phyloP scores from a whole-genome alignment of 495 filamentous ascomycete species.

The Penicillium flavigenum region DNA sequence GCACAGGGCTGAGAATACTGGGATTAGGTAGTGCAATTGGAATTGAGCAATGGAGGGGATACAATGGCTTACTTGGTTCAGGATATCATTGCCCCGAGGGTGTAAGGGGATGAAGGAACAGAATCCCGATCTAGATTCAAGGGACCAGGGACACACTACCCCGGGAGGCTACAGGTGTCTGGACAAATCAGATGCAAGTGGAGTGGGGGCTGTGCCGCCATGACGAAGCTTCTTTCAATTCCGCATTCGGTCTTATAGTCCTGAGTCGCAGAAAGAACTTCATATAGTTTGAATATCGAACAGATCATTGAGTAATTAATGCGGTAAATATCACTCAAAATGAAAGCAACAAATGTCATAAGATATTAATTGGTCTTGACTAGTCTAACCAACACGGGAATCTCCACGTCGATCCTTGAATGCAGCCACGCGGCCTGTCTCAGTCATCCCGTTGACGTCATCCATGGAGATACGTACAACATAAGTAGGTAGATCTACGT shows the following conservation, averaged over 20 bases:
- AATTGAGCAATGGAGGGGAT: background rate
- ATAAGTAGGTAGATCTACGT: background rate
- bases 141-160: background rate
- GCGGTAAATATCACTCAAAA: background rate
- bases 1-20: background rate
- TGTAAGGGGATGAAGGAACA: constrained; percentile 1
- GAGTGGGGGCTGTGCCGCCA: background rate
- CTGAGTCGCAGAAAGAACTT: background rate
- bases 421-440: background rate
- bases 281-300: background rate
- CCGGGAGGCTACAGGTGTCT: background rate
- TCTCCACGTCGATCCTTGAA: background rate
- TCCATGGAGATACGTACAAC: no score
- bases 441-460: background rate
- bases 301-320: background rate
- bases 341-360: background rate
- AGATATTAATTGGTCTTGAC: background rate
- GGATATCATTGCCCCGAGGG: constrained; percentile 1
- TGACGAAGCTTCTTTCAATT: constrained; percentile 6
- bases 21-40: background rate
- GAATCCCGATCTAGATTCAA: constrained; percentile 1
- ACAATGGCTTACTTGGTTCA: constrained; percentile 5
- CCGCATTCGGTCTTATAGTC: background rate
- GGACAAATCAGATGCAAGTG: constrained; percentile 4
- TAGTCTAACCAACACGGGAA: background rate